phyloP scores from a whole-genome alignment of 371 early-diverging fungal species.

The Fennellomyces sp. region DNA sequence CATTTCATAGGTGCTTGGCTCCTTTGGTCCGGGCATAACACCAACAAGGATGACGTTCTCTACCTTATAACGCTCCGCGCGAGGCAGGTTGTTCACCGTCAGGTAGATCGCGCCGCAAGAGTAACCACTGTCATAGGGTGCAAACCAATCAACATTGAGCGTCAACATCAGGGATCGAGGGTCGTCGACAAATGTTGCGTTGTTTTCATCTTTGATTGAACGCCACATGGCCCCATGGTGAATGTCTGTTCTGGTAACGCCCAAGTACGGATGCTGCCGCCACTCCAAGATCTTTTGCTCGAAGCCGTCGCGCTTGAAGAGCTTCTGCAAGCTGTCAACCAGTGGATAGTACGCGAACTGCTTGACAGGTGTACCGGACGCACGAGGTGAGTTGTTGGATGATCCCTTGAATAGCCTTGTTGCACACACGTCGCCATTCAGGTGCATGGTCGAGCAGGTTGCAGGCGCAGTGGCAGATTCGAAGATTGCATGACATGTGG shows the following conservation, averaged over 20 bases:
- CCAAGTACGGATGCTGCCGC: not conserved
- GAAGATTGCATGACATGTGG: not conserved
- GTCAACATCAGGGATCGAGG: constrained; percentile 6
- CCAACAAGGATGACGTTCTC: constrained; percentile 17
- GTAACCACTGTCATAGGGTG: not conserved
- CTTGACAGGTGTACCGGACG: not conserved
- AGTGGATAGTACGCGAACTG: constrained; percentile 1
- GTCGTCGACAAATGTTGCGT: not conserved
- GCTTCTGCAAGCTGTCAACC: not conserved
- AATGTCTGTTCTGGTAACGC: not conserved
- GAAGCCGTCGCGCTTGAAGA: not conserved
- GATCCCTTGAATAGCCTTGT: not conserved
- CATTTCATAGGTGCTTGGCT: constrained; percentile 9
- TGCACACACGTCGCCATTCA: not conserved
- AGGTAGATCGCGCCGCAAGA: constrained; percentile 14
- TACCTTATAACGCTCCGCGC: not conserved
- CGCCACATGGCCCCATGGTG: constrained; percentile 5
- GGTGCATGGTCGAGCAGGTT: not conserved
- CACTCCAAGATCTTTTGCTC: constrained; percentile 7
- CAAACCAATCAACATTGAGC: constrained; percentile 19
- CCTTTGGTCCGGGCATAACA: constrained; percentile 16
- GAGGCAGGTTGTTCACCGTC: constrained; percentile 13
- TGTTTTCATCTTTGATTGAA: not conserved
- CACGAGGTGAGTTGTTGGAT: not conserved
- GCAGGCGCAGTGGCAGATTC: not conserved